Evolutionary conservation across 805 yeast genomes (phyloP).

Genomic region (Schwanniomyces yamadae): DNA sequence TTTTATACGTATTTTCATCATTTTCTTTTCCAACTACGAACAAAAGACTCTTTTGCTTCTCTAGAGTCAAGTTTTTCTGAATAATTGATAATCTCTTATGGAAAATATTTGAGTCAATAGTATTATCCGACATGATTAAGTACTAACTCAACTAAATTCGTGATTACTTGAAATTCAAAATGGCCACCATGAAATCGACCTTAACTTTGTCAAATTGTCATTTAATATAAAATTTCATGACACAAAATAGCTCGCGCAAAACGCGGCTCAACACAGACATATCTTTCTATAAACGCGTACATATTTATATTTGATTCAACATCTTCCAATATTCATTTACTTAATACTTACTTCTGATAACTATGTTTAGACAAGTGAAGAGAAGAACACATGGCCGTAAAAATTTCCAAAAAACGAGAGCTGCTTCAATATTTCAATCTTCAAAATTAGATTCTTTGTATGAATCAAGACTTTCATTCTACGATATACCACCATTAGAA

Average conservation of each 20-base stretch:
- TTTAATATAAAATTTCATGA: no score
- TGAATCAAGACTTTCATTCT: slow-evolving; percentile 68
- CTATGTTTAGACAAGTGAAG: slow-evolving; percentile 71
- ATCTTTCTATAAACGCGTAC: no score
- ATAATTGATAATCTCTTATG: slow-evolving; percentile 49
- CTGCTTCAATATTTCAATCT: slow-evolving; percentile 22
- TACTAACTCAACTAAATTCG: no score
- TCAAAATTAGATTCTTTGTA: slow-evolving; percentile 40
- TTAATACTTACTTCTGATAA: not conserved
- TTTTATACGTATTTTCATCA: slow-evolving; percentile 86
- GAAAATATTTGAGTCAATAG: slow-evolving; percentile 52
- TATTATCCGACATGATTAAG: slow-evolving; percentile 60
- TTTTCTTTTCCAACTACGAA: slow-evolving; percentile 82
- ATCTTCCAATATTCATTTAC: no score
- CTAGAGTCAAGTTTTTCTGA: slow-evolving; percentile 31
- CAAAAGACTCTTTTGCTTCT: slow-evolving; percentile 33
- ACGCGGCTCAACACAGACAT: no score
- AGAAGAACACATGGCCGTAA: slow-evolving; percentile 73
- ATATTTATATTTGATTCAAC: no score
- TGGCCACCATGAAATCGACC: no score
- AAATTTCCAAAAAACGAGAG: slow-evolving; percentile 49
- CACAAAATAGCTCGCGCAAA: no score
- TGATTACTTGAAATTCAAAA: no score
- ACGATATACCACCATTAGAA: slow-evolving; percentile 70
- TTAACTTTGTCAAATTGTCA: no score